These are phyloP conservation scores for Capsicum chinense DNA, from an alignment of 257 asterid genomes.

Conservation along the genomic window DNA sequence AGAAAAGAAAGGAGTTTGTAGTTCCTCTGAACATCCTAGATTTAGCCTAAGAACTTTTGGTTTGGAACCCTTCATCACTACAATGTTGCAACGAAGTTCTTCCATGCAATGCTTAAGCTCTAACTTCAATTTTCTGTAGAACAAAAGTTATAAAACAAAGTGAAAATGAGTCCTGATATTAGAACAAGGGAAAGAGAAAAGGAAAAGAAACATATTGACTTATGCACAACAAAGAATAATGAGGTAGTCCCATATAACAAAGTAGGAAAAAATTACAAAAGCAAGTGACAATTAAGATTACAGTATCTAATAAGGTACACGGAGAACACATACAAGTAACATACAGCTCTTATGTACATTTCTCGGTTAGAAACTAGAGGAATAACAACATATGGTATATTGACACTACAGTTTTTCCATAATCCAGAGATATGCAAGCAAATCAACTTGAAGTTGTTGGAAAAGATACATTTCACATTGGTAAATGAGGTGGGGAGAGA, in stretches of 20 bases:
- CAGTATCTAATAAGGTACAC: neutral
- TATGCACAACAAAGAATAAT: slow-evolving; percentile 18
- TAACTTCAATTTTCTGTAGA: slow-evolving; percentile 72
- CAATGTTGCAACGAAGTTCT: slow-evolving; percentile 78
- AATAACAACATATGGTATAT: neutral
- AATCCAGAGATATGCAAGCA: neutral
- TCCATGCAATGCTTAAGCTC: slow-evolving; percentile 79
- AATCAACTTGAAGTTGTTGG: neutral
- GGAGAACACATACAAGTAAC: neutral
- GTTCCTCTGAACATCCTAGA: slow-evolving; percentile 54
- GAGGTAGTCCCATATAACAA: neutral
- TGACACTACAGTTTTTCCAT: neutral
- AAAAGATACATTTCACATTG: neutral
- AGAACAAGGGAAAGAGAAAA: neutral
- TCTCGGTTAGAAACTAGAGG: neutral
- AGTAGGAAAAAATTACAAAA: neutral
- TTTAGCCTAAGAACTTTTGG: slow-evolving; percentile 86
- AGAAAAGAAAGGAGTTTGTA: slow-evolving; percentile 59
- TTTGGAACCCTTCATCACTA: slow-evolving; percentile 78
- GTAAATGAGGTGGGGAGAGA: neutral
- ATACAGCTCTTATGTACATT: neutral
- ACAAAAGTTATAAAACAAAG: slow-evolving; percentile 32
- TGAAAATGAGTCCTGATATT: slow-evolving; percentile 24
- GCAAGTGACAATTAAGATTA: neutral
- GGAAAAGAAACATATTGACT: slow-evolving; percentile 4